phyloP scores from a whole-genome alignment of 2,329 filamentous ascomycete genomes.

The Aspergillus clavatus region DNA sequence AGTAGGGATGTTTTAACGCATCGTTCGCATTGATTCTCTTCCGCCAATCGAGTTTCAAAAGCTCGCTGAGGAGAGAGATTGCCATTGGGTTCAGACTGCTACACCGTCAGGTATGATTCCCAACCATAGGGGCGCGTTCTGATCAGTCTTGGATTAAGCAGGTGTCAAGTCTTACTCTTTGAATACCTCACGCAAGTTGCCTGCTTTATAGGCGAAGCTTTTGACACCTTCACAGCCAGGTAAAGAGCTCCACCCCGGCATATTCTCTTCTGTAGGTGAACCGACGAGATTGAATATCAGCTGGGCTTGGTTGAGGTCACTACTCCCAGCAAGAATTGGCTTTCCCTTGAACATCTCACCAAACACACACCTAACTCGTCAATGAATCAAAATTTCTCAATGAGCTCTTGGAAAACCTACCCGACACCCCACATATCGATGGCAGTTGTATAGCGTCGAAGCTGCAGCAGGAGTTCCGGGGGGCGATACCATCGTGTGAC shows the following conservation, averaged over 20 bases:
- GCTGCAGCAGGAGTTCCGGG: constrained; percentile 81
- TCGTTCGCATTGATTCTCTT: constrained; percentile 89
- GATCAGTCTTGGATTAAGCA: neutral
- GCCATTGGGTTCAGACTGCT: constrained; percentile 62
- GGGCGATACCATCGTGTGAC: constrained; percentile 97
- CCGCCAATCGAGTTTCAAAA: constrained; percentile 84
- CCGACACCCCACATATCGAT: constrained; percentile 99
- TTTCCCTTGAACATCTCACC: constrained; percentile 95
- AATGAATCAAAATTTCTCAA: constrained; percentile 9
- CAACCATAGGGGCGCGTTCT: neutral
- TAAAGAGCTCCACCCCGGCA: constrained; percentile 84
- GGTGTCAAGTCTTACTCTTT: constrained; percentile 52
- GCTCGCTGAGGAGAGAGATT: constrained; percentile 72
- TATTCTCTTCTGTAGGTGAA: constrained; percentile 79
- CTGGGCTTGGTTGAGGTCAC: constrained; percentile 82
- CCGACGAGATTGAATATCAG: constrained; percentile 93
- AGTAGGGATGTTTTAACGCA: constrained; percentile 87
- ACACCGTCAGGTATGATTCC: constrained; percentile 10
- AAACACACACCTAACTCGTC: constrained; percentile 73
- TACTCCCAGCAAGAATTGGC: constrained; percentile 85
- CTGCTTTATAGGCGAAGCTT: constrained; percentile 54
- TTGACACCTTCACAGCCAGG: constrained; percentile 75
- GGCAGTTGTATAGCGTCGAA: constrained; percentile 90
- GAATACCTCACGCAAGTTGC: constrained; percentile 70
- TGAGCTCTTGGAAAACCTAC: constrained; percentile 46